These are phyloP conservation scores for Mortierella sp. DNA, from an alignment of 371 early-diverging fungal species.

Conservation along the genomic window DNA sequence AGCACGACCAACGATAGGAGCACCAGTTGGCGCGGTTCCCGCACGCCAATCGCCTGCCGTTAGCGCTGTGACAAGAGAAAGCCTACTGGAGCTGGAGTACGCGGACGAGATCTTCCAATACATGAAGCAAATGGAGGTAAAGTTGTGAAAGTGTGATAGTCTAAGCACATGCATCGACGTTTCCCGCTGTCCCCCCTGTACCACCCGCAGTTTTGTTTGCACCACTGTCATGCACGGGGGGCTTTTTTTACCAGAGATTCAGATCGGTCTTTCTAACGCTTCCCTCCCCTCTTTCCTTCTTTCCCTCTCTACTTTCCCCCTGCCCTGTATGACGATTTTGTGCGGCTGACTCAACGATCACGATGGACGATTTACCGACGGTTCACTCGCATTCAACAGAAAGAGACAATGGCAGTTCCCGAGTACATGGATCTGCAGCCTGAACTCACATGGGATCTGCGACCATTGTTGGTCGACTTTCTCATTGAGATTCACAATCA, in stretches of 20 bases:
- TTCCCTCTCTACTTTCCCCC: background rate
- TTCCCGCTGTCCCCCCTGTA: background rate
- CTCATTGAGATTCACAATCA: slow-evolving; percentile 75
- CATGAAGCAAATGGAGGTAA: slow-evolving; percentile 56
- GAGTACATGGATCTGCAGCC: slow-evolving; percentile 66
- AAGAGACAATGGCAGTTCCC: slow-evolving; percentile 54
- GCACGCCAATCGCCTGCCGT: slow-evolving; percentile 27
- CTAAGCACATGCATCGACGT: background rate
- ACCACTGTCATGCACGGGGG: too few relatives aligned
- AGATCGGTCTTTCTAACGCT: background rate
- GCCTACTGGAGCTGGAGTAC: slow-evolving; percentile 45
- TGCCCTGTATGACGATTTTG: too few relatives aligned
- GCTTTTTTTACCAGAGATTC: too few relatives aligned
- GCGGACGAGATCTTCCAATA: slow-evolving; percentile 54
- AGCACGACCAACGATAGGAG: slow-evolving; percentile 23
- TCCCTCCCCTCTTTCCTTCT: background rate
- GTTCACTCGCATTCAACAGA: slow-evolving; percentile 20
- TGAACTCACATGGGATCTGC: slow-evolving; percentile 73
- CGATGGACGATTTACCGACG: background rate
- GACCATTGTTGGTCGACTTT: slow-evolving; percentile 73
- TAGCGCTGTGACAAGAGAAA: slow-evolving; percentile 44
- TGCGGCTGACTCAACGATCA: too few relatives aligned
- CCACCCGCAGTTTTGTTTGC: background rate
- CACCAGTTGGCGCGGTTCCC: slow-evolving; percentile 4
- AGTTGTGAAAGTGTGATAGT: background rate